Base-by-base conservation (phyloP, 352 stramenopile genomes). In the Phytophthora sojae region DNA sequence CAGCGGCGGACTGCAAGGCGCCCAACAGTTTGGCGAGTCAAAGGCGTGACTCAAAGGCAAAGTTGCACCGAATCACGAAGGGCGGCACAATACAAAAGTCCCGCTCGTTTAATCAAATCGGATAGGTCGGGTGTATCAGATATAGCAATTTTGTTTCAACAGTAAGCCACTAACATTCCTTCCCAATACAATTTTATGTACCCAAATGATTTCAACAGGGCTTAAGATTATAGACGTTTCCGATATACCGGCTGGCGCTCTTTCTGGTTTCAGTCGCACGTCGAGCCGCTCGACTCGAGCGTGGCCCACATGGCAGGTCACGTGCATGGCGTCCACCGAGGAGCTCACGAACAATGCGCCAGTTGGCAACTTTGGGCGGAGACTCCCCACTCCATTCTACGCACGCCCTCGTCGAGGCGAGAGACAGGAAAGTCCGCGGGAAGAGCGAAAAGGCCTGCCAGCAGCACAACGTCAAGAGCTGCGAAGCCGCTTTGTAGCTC, bases 391-490 rank as follows among this genome's bases (percentile, higher is more conserved):
- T 70, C 60, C 61, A 54, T 26, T 71, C 26, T 74, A 74, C 61
- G 61, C 61, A 58, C 65, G 45, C 45, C 39, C 39, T 21, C 17
- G 7, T 6, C n/a, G n/a, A 60, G 57, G 51, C 53, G 12, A 72
- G 65, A 72, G 65, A 74, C 67, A 65, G 67, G 67, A 74, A 69
- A 69, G 45, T 63, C 51, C 29, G 29, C 29, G 65, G 65, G 57
- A 72, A 72, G 58, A 44, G 29, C 14, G 61, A 65, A 69, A 74
- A 70, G 67, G 61, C 32, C 39, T n/a, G 47, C 45, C 59, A 44
- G 19, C 53, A 62, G 39, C 52, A 62, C 39, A 56, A 42, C 47
- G 60, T 69, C 52, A 17, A 26, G 55, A 68, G 37, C 59, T 50
- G 53, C 52, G 42, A 19, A 21, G 64, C 19, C 39, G 47, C 64